These are phyloP conservation scores for Trifolium dubium DNA, from an alignment of 306 rosid species.

Conservation along the genomic window DNA sequence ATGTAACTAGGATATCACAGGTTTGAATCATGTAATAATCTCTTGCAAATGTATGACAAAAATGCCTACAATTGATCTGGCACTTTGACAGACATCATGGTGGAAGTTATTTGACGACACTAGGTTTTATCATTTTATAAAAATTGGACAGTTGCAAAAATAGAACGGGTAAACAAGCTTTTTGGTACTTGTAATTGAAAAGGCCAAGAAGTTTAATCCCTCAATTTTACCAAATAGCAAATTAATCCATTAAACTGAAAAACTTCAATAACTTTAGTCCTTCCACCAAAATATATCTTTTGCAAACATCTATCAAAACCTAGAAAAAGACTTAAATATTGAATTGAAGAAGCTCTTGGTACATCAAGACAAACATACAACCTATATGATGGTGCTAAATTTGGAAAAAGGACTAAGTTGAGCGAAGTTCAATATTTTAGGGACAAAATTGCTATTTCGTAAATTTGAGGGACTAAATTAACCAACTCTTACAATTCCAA, in stretches of 20 bases:
- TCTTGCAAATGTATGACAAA: neutral
- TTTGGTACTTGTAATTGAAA: neutral
- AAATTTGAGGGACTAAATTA: neutral
- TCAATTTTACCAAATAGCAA: neutral
- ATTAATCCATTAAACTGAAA: neutral
- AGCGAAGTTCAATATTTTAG: neutral
- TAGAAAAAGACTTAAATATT: neutral
- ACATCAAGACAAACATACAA: neutral
- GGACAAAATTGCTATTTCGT: neutral
- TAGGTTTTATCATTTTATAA: neutral
- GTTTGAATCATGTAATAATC: neutral
- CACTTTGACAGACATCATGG: neutral
- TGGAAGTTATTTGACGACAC: neutral
- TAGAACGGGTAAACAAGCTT: neutral
- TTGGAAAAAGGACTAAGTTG: neutral
- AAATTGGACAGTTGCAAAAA: slow-evolving; percentile 1
- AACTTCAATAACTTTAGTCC: neutral
- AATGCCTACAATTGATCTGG: neutral
- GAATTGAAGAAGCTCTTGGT: neutral
- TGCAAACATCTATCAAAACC: neutral
- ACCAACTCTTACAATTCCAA: neutral
- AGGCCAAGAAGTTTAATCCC: neutral
- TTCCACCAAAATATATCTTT: neutral
- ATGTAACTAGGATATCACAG: slow-evolving; percentile 8
- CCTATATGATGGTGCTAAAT: neutral